Evolutionary conservation across 73 alveolate genomes (phyloP).

Genomic region (Effrenium voratum): DNA sequence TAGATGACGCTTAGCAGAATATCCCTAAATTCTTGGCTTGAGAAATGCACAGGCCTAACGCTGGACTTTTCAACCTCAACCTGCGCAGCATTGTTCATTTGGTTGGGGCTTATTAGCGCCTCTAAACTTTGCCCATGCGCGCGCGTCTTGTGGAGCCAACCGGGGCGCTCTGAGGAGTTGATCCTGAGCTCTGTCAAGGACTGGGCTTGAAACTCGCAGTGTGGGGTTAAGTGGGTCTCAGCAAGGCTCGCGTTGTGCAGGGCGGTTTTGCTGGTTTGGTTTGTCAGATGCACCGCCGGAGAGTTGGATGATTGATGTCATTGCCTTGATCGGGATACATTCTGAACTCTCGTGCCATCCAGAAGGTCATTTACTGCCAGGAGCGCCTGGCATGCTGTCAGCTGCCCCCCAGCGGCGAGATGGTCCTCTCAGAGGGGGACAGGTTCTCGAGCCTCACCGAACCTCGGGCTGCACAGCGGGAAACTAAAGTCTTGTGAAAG

Average conservation of each 20-base stretch:
- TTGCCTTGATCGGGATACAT: too few relatives aligned
- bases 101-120: background rate
- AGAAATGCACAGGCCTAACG: background rate
- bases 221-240: background rate
- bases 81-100: background rate
- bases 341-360: too few relatives aligned
- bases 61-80: background rate
- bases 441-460: too few relatives aligned
- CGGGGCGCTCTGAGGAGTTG: background rate
- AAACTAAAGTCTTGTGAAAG: too few relatives aligned
- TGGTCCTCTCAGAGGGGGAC: too few relatives aligned
- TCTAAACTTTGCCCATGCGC: background rate
- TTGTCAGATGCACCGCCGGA: background rate
- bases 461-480: too few relatives aligned
- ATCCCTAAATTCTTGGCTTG: background rate
- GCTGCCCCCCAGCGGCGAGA: too few relatives aligned
- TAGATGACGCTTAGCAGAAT: conserved; percentile 22
- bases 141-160: background rate
- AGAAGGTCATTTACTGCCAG: too few relatives aligned
- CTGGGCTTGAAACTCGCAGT: background rate
- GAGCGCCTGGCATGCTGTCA: too few relatives aligned
- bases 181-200: conserved; percentile 53
- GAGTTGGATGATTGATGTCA: too few relatives aligned
- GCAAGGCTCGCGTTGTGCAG: background rate
- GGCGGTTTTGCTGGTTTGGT: background rate